A percentile compares a stretch with the other conserved stretches of the same genome.
phyloP scores from a whole-genome alignment of 1,139 yeast genomes.

The Pichia norvegensis region DNA sequence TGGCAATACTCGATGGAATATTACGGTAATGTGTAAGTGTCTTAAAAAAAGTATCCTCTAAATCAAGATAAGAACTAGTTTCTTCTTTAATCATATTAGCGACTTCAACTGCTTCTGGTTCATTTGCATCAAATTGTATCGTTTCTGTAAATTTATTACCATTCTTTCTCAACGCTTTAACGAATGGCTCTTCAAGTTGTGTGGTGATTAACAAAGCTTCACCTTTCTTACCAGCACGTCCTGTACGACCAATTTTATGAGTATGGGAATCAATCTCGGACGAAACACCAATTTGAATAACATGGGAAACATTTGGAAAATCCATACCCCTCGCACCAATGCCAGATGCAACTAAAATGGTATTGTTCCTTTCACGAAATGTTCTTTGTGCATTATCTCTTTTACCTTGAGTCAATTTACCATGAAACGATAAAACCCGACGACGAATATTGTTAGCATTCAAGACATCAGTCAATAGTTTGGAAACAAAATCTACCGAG shows the following conservation, averaged over 20 bases:
- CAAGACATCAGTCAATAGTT: constrained; percentile 21
- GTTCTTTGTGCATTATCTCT: constrained; percentile 51
- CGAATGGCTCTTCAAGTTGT: constrained; percentile 42
- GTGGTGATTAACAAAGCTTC: constrained; percentile 48
- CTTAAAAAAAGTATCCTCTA: constrained; percentile 28
- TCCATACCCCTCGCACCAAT: constrained; percentile 98
- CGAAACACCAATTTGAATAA: constrained; percentile 73
- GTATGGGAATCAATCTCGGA: constrained; percentile 68
- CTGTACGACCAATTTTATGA: constrained; percentile 95
- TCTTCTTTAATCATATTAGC: constrained; percentile 24
- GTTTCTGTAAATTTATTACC: constrained; percentile 44
- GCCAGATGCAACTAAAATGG: constrained; percentile 75
- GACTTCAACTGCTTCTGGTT: constrained; percentile 18
- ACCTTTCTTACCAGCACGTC: constrained; percentile 85
- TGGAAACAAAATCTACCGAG: constrained; percentile 51
- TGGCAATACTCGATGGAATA: constrained; percentile 24
- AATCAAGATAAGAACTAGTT: constrained; percentile 22
- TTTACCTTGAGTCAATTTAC: constrained; percentile 58
- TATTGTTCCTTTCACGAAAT: constrained; percentile 45
- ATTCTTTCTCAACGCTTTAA: constrained; percentile 37
- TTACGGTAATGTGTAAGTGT: constrained; percentile 31
- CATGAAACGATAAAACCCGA: constrained; percentile 40
- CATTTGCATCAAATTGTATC: constrained; percentile 12
- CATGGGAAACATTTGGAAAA: constrained; percentile 77
- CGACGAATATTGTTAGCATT: constrained; percentile 25